Base-by-base conservation (phyloP, 208 protist species). In the Wallacemonas rigidus region DNA sequence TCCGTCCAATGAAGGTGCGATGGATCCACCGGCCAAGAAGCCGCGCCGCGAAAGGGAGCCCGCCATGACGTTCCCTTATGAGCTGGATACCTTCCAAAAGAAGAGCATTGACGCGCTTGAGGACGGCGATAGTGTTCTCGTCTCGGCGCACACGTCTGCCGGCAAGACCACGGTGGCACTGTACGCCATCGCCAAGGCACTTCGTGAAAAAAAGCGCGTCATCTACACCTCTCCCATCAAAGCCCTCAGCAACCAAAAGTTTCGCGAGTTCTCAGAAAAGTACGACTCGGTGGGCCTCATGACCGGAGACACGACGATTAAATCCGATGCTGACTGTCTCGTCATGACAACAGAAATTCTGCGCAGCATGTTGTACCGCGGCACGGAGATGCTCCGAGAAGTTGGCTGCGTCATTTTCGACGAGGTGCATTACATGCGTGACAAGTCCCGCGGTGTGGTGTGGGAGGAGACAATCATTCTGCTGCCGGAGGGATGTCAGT, bases 181-280 rank as follows among this genome's bases (percentile, higher is more conserved):
- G 67, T 99, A 99, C 81, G 98, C 98, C 50, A 99, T 99, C 79
- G 99, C 99, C 1, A 98, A 99, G 86, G 89, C 97, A 36, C 83
- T 99, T 44, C 87, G 95, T 5, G 96, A 98, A 69, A 98, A 98
- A 70, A 98, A 99, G 85, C 97, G 99, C 11, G 98, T 99, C 15
- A 99, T 99, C 56, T 99, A 99, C 87, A 99, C 99, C 45, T 99
- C 98, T 3, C 99, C 99, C 40, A 99, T 99, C 81, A 99, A 99
- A 73, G 99, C 99, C 0, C 90, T 99, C 0, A 98, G 92, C 40
- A 99, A 99, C 84, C 99, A 99, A 79, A 99, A 99, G 82, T 99
- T 99, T 79, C 84, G 98, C 63, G 99, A 99, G 73, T 98, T 99
- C 26, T 85, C 86, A 2, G 97, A 99, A 50, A 96, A 98, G 67